phyloP scores from a whole-genome alignment of 176 grass and related monocot genomes.

The Phragmites australis region DNA sequence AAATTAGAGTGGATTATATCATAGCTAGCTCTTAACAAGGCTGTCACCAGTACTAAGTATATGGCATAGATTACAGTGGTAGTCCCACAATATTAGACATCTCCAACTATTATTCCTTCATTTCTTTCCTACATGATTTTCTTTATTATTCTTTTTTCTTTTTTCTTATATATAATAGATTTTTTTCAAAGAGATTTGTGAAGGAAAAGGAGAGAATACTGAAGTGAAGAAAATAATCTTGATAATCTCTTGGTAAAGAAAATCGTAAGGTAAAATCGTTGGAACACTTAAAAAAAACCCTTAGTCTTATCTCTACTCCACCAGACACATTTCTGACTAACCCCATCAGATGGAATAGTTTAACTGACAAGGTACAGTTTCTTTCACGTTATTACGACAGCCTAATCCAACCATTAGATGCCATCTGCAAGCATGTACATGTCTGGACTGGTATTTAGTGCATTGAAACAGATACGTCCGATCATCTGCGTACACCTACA shows the following conservation, averaged over 20 bases:
- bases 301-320: neutral
- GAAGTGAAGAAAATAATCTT: too few relatives aligned
- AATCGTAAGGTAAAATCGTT: too few relatives aligned
- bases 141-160: too few relatives aligned
- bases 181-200: too few relatives aligned
- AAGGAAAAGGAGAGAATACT: too few relatives aligned
- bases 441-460: neutral
- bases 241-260: too few relatives aligned
- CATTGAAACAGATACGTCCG: neutral
- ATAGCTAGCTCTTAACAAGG: neutral
- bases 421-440: neutral
- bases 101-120: too few relatives aligned
- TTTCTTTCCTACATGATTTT: too few relatives aligned
- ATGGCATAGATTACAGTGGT: neutral
- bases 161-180: too few relatives aligned
- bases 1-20: too few relatives aligned
- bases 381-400: neutral
- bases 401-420: neutral
- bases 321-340: slow-evolving; percentile 11
- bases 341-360: neutral
- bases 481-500: neutral
- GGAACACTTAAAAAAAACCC: too few relatives aligned
- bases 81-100: too few relatives aligned
- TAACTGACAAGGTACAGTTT: neutral
- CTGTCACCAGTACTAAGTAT: slow-evolving; percentile 7